Evolutionary conservation across 2,329 filamentous ascomycete genomes (phyloP), one percentile per base, ranked within the genome.

Genomic region (Sclerotiophoma versabilis): DNA sequence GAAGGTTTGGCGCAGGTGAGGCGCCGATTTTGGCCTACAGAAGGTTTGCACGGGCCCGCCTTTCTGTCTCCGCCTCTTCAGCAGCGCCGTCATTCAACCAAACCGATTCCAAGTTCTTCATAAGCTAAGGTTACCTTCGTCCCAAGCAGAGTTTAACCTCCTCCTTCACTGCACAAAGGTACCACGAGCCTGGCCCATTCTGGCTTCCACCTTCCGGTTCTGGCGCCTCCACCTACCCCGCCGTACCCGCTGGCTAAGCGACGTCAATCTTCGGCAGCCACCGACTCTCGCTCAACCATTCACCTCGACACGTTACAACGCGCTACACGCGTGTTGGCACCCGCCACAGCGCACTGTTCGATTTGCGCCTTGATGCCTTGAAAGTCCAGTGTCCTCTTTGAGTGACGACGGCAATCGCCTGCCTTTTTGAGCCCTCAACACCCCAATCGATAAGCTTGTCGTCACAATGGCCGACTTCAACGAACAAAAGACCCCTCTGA

Each of bases 401-500:
- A 54, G 41, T 54, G 46, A 49, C 38, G 27, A 49, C 39, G 39
- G 39, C 45, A 45, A 49, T 54, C 41, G 51, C 45, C 39, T 49
- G 34, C 51, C 51, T 11, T 34, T 41, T 49, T 45, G 45, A 54
- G 51, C 34, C 15, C 22, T 32, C 49, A 25, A 22, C 39, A 17
- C 5, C 17, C 17, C 23, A 41, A 45, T 45, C 45, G 45, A 49
- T 49, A 44, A 49, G 41, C 29, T 22, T 27, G 7, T 32, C 39
- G 22, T 37, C 38, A 44, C 38, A 20, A 69, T 69, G 66, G 43
- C 62, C 59, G 59, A 64, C 39, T 65, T 64, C 61, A 65, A 63
- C 57, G 66, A 69, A 50, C 57, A 62, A 50, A 63, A 64, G 52
- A 63, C 61, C 9, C 66, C 64, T 30, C 49, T 69, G 44, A 68